A percentile compares a stretch with the other conserved stretches of the same genome.
These are phyloP conservation scores for Fagopyrum tataricum DNA, from an alignment of 148 eudicot species.

Conservation along the genomic window DNA sequence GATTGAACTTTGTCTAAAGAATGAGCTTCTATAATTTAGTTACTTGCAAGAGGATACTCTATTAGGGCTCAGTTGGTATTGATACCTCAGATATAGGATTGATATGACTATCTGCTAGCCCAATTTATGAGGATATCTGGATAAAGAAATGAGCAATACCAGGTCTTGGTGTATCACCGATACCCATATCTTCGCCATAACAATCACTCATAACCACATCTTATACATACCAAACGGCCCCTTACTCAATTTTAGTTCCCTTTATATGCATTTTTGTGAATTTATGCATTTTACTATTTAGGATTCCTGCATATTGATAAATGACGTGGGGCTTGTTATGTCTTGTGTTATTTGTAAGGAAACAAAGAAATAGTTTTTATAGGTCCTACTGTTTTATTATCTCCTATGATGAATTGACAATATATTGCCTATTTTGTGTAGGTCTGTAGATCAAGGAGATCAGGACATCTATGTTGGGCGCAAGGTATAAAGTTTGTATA, in stretches of 20 bases:
- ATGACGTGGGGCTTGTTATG: neutral
- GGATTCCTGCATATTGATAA: neutral
- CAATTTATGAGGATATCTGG: no score
- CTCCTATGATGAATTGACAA: neutral
- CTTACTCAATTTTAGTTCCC: neutral
- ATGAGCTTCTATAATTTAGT: neutral
- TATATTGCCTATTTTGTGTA: conserved; percentile 17
- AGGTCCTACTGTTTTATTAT: neutral
- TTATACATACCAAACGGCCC: no score
- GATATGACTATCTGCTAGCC: no score
- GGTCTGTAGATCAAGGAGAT: conserved; percentile 43
- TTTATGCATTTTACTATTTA: neutral
- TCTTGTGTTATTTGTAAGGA: neutral
- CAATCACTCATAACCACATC: no score
- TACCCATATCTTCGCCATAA: no score
- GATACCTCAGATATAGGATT: no score
- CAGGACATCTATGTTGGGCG: conserved; percentile 20
- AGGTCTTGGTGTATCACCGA: no score
- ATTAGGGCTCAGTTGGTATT: no score
- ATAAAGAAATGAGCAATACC: no score
- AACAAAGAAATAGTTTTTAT: neutral
- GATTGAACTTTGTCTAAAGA: neutral
- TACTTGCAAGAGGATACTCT: neutral
- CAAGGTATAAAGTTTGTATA: conserved; percentile 22
- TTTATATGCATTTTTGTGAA: neutral